Percentiles rank a stretch among this genome's conserved stretches.
Evolutionary conservation across 2,329 filamentous ascomycete genomes (phyloP).

Genomic region (Aspergillus carbonarius): DNA sequence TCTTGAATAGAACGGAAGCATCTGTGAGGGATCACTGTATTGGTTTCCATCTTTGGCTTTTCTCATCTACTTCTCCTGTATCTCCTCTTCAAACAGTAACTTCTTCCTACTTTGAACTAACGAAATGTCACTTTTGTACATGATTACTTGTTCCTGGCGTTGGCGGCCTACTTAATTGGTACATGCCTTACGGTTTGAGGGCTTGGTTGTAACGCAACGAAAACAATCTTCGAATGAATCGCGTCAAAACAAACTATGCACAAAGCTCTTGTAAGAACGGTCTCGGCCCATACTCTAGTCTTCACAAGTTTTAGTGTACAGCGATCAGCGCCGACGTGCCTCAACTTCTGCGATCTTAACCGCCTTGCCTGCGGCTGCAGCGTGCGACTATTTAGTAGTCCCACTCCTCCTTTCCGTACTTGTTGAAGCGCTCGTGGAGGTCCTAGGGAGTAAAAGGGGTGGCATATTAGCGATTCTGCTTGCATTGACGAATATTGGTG

Average conservation of each 20-base stretch:
- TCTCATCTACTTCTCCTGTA: constrained; percentile 16
- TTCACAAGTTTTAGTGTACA: constrained; percentile 37
- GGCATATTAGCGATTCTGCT: neutral
- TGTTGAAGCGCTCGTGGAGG: constrained; percentile 97
- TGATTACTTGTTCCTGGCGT: constrained; percentile 8
- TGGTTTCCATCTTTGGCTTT: constrained; percentile 13
- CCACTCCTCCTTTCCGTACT: constrained; percentile 96
- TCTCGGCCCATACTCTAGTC: constrained; percentile 24
- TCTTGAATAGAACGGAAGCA: constrained; percentile 17
- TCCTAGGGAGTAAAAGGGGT: constrained; percentile 51
- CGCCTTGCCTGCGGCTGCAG: constrained; percentile 10
- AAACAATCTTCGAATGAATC: constrained; percentile 31
- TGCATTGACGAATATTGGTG: neutral
- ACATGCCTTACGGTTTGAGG: neutral
- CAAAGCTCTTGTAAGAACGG: constrained; percentile 27
- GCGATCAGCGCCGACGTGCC: constrained; percentile 20
- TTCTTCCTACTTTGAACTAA: constrained; percentile 15
- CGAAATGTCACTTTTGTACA: constrained; percentile 21
- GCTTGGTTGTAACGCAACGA: constrained; percentile 21
- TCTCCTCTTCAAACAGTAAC: constrained; percentile 16
- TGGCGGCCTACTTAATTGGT: constrained; percentile 4
- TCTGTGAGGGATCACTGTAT: constrained; percentile 18
- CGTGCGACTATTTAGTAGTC: constrained; percentile 33
- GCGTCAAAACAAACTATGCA: constrained; percentile 34
- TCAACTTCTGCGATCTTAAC: constrained; percentile 8